phyloP scores from a whole-genome alignment of 257 asterid species.

The Nicotiana paniculata region DNA sequence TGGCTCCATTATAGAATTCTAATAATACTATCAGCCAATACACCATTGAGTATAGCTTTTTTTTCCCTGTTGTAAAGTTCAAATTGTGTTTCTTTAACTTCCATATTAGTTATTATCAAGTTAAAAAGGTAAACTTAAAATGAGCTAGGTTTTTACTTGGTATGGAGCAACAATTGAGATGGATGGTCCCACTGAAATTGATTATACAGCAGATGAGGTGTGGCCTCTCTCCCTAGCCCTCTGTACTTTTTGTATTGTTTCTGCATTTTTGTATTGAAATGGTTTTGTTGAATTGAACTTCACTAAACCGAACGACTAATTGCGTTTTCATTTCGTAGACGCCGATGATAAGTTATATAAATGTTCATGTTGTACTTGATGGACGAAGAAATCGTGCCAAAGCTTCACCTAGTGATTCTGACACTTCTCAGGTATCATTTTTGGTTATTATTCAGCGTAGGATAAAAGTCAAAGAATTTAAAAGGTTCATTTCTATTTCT shows the following conservation, averaged over 20 bases:
- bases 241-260: background rate
- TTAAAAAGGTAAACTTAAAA: too few species aligned
- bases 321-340: constrained; percentile 39
- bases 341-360: constrained; percentile 91
- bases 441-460: background rate
- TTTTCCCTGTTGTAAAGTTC: too few species aligned
- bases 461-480: background rate
- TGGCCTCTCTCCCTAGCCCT: background rate
- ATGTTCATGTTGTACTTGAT: constrained; percentile 90
- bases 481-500: background rate
- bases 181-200: constrained; percentile 89
- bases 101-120: too few species aligned
- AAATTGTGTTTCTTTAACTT: too few species aligned
- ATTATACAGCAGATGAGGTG: constrained; percentile 95
- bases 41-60: too few species aligned
- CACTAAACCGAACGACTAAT: background rate
- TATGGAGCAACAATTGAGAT: constrained; percentile 91
- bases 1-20: too few species aligned
- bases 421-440: constrained; percentile 69
- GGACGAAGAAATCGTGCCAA: constrained; percentile 88
- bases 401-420: constrained; percentile 81
- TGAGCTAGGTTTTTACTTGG: constrained; percentile 80
- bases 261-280: background rate
- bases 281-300: constrained; percentile 1
- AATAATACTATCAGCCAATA: too few species aligned